A percentile compares a stretch with the other conserved stretches of the same genome.
These are phyloP conservation scores for Fremontodendron californicum DNA, from an alignment of 345 rosid species.

Conservation along the genomic window DNA sequence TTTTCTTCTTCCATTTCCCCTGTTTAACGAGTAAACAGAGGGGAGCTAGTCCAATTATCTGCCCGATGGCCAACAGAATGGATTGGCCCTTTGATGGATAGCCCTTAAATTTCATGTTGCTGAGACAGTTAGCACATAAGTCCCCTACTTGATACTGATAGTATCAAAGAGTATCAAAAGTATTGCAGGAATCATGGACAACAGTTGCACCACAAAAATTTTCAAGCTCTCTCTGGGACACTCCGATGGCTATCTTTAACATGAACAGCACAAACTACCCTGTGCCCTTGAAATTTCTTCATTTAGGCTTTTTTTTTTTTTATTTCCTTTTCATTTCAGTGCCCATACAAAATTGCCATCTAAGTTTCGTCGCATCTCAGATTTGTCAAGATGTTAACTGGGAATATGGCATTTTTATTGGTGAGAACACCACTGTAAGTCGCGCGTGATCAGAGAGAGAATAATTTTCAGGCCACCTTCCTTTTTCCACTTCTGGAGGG, in stretches of 20 bases:
- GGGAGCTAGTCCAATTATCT: neutral
- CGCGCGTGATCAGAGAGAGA: conserved; percentile 76
- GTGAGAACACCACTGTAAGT: conserved; percentile 71
- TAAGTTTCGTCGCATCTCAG: neutral
- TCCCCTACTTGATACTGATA: neutral
- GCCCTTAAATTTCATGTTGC: neutral
- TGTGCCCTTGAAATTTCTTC: neutral
- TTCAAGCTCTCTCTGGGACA: neutral
- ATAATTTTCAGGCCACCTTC: conserved; percentile 70
- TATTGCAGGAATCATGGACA: neutral
- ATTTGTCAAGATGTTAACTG: conserved; percentile 32
- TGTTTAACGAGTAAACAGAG: neutral
- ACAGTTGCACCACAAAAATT: neutral
- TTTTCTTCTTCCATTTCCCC: neutral
- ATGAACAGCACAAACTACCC: neutral
- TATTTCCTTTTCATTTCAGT: neutral
- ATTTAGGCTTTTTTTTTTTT: neutral
- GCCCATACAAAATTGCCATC: neutral
- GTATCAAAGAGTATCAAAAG: neutral
- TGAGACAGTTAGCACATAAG: neutral
- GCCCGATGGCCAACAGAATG: neutral
- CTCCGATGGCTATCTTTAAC: neutral
- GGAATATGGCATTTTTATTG: conserved; percentile 56
- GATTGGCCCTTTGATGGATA: neutral
- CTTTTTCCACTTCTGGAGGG: conserved; percentile 77